Evolutionary conservation across 306 rosid genomes (phyloP).

Genomic region (Argentina anserina): DNA sequence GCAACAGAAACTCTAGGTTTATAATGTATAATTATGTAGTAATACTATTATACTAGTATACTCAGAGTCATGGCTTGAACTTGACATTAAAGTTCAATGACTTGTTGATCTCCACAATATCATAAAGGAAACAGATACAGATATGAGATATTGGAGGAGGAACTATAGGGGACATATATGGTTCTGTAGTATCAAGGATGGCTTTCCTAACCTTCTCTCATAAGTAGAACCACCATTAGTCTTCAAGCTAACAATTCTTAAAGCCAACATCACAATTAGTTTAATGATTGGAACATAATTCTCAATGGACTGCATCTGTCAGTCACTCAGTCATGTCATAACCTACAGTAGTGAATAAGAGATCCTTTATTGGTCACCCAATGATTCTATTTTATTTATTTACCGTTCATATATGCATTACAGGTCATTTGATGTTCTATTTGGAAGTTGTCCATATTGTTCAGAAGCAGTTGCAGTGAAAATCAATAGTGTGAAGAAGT

Average conservation of each 20-base stretch:
- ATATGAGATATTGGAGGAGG: background rate
- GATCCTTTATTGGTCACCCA: background rate
- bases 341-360: conserved; percentile 10
- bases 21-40: background rate
- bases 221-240: background rate
- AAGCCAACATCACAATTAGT: background rate
- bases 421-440: conserved; percentile 39
- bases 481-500: conserved; percentile 20
- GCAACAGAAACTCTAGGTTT: background rate
- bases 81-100: background rate
- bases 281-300: background rate
- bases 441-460: conserved; percentile 40
- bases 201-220: background rate
- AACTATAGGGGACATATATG: background rate
- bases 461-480: conserved; percentile 38
- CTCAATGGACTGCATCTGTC: background rate
- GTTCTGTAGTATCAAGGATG: background rate
- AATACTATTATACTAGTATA: background rate
- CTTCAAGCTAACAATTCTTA: background rate
- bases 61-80: conserved; percentile 3
- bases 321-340: background rate
- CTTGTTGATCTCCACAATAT: background rate
- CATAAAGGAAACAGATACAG: background rate
- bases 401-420: conserved; percentile 5
- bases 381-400: background rate